phyloP scores from a whole-genome alignment of 2,329 filamentous ascomycete genomes.

The Botryotinia narcissicola region DNA sequence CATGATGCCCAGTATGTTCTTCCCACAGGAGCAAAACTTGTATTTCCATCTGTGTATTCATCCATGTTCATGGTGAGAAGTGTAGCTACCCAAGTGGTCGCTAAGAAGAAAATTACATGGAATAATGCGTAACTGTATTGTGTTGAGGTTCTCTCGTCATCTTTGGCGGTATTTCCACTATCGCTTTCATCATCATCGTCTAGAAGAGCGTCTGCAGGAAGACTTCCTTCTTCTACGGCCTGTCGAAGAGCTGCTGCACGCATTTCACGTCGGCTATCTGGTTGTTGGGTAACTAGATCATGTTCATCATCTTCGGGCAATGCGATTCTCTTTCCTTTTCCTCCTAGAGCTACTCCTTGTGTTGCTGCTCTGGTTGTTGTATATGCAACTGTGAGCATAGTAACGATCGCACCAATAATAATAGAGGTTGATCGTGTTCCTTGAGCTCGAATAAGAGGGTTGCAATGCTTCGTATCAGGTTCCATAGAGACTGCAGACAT shows the following conservation, averaged over 20 bases:
- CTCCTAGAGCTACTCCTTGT: conserved; percentile 74
- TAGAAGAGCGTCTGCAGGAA: conserved; percentile 86
- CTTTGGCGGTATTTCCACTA: conserved; percentile 60
- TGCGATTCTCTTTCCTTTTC: conserved; percentile 57
- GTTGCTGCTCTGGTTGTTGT: conserved; percentile 96
- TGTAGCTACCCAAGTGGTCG: conserved; percentile 93
- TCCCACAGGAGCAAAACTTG: conserved; percentile 89
- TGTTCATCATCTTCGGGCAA: conserved; percentile 76
- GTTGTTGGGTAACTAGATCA: conserved; percentile 83
- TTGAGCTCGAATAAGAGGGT: conserved; percentile 81
- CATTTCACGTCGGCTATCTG: conserved; percentile 78
- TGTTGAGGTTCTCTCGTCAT: conserved; percentile 84
- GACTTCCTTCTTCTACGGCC: conserved; percentile 86
- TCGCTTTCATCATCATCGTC: conserved; percentile 65
- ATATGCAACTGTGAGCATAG: conserved; percentile 95
- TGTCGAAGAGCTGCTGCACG: conserved; percentile 85
- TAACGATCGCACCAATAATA: conserved; percentile 89
- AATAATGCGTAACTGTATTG: conserved; percentile 97
- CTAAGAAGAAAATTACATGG: conserved; percentile 96
- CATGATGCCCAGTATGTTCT: conserved; percentile 96
- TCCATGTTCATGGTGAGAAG: conserved; percentile 79
- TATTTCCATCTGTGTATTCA: conserved; percentile 59
- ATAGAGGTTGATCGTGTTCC: conserved; percentile 88
- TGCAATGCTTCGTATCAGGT: conserved; percentile 90
- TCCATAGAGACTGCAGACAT: conserved; percentile 99